Percentiles rank a stretch among this genome's conserved stretches.
Conservation (phyloP, 345 rosid genomes). For the Eucalyptus cloeziana region DNA sequence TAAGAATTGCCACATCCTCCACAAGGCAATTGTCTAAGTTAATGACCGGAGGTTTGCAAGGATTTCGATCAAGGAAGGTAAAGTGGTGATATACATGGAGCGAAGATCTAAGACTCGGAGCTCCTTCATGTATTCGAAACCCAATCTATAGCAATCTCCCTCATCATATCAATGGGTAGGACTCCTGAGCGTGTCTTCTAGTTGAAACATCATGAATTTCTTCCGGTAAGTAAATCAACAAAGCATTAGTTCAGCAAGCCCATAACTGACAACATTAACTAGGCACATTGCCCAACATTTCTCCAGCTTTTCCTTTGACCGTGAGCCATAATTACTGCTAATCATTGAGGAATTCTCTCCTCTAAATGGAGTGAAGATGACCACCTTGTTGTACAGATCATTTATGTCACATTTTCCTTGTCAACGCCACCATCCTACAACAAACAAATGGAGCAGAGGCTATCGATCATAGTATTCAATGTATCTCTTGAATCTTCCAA, state of each 20-base stretch:
- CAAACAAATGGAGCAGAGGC: not conserved
- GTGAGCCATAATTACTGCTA: not conserved
- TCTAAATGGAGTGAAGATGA: not conserved
- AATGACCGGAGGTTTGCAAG: not conserved
- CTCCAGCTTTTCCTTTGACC: not conserved
- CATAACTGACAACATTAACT: too few species aligned
- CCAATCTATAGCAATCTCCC: not conserved
- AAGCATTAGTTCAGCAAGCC: not conserved
- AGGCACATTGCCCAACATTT: not conserved
- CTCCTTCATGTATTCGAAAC: not conserved
- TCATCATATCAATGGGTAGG: not conserved
- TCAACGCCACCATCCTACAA: not conserved
- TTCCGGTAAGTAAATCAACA: too few species aligned
- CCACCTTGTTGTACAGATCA: not conserved
- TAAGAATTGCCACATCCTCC: not conserved
- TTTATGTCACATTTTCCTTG: not conserved
- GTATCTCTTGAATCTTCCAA: too few species aligned
- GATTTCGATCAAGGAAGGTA: too few species aligned
- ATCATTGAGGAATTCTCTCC: not conserved
- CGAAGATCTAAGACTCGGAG: not conserved
- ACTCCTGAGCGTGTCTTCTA: not conserved
- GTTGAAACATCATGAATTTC: not conserved
- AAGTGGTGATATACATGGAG: not conserved
- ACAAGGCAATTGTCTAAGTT: not conserved
- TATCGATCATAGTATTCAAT: too few species aligned